Evolutionary conservation across 179 eudicot species (phyloP), one percentile per base, ranked within the genome.

Genomic region (Silene vulgaris): DNA sequence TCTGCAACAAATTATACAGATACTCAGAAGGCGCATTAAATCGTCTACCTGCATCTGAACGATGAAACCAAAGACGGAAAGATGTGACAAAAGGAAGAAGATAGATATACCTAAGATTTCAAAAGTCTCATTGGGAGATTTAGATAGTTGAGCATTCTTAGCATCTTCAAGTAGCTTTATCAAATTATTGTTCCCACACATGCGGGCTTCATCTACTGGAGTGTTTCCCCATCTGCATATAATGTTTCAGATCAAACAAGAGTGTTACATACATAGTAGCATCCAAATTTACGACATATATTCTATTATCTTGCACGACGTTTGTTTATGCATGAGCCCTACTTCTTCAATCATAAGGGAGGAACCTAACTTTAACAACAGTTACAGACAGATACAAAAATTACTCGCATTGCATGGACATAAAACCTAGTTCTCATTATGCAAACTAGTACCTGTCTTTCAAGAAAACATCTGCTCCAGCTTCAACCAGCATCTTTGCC

Each of bases 221-320:
- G 88, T 89, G 82, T 85, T 87, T 60, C 90, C 97, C 97, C 92
- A 89, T 82, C 97, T 91, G 83, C 78, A 80, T 12, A 76, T 60
- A 26, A 62, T 5, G 50, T 62, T 65, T 59, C 17, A 17, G 2
- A 72, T 8, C 13, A 54, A 14, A 59, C 3, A 4, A 12, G 17
- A n/a, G 9, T 48, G 29, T 1, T 35, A 4, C 26, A 12, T 45
- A 59, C 20, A 5, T 13, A 1, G 0, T n/a, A n/a, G n/a, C 11
- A 64, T 5, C 1, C 28, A 9, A 65, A 2, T 1, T 3, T 2
- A 14, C 19, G 14, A 1, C 40, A 65, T 23, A 63, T 0, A 30
- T 30, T 3, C 32, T 30, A 30, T 30, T 30, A 30, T 30, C 32
- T 1, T 30, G 32, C 32, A 30, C n/a, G n/a, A n/a, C n/a, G n/a